Conservation (phyloP, 495 filamentous ascomycete genomes). For the Aspergillus diversus region DNA sequence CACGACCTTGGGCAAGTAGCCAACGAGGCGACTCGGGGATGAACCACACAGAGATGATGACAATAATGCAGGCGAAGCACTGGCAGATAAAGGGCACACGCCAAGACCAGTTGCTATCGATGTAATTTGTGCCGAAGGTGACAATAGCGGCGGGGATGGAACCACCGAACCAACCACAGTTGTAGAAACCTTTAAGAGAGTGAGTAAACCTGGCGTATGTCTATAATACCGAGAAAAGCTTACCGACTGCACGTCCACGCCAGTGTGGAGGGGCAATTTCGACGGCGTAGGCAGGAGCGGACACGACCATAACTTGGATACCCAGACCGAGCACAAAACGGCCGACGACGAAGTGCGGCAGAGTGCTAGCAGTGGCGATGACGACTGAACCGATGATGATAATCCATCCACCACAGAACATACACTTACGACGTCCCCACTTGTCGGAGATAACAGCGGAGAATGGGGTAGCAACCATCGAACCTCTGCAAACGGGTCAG, state of each 20-base stretch:
- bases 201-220: not conserved
- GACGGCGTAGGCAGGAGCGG: slow-evolving; percentile 75
- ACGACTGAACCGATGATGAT: slow-evolving; percentile 65
- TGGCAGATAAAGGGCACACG: slow-evolving; percentile 54
- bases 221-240: slow-evolving; percentile 4
- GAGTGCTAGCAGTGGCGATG: slow-evolving; percentile 48
- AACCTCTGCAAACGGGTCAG: slow-evolving; percentile 42
- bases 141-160: slow-evolving; percentile 51
- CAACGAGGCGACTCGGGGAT: slow-evolving; percentile 67
- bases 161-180: slow-evolving; percentile 62
- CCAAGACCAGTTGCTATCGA: slow-evolving; percentile 55
- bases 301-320: slow-evolving; percentile 69
- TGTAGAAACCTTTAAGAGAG: slow-evolving; percentile 53
- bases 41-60: slow-evolving; percentile 59
- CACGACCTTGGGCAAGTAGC: slow-evolving; percentile 56
- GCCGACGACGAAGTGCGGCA: slow-evolving; percentile 68
- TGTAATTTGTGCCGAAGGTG: slow-evolving; percentile 46
- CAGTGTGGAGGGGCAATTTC: slow-evolving; percentile 78
- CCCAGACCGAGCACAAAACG: slow-evolving; percentile 79
- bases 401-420: slow-evolving; percentile 64
- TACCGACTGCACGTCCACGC: slow-evolving; percentile 62
- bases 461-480: slow-evolving; percentile 52
- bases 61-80: slow-evolving; percentile 54
- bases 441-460: slow-evolving; percentile 44
- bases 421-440: slow-evolving; percentile 65